These are phyloP conservation scores for Oryza glaberrima DNA, from an alignment of 176 grass and related monocot genomes.

Conservation along the genomic window DNA sequence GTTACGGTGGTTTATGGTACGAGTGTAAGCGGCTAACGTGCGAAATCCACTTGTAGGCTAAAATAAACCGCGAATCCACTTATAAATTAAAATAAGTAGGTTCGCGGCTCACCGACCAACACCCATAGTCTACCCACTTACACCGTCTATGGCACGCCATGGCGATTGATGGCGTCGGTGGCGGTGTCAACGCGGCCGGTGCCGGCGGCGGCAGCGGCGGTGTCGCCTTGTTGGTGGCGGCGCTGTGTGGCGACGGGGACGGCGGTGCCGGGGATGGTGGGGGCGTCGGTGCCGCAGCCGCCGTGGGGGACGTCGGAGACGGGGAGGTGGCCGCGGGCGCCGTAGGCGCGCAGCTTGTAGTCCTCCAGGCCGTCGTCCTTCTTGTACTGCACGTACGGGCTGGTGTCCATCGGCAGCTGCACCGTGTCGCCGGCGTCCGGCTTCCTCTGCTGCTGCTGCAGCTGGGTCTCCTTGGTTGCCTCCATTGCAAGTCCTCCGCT, in stretches of 20 bases:
- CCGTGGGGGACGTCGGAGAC: conserved; percentile 52
- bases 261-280: conserved; percentile 59
- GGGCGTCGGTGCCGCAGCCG: conserved; percentile 57
- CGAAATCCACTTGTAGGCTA: too few species aligned
- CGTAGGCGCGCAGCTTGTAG: conserved; percentile 83
- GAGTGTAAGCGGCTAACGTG: too few species aligned
- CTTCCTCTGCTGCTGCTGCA: conserved; percentile 13
- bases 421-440: conserved; percentile 26
- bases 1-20: background rate
- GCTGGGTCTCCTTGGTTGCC: conserved; percentile 35
- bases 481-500: conserved; percentile 33
- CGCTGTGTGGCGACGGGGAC: background rate
- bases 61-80: too few species aligned
- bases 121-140: too few species aligned
- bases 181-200: too few species aligned
- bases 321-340: conserved; percentile 65
- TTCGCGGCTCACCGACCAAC: too few species aligned
- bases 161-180: conserved; percentile 49
- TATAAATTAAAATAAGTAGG: too few species aligned
- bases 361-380: conserved; percentile 59
- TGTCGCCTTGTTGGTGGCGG: too few species aligned
- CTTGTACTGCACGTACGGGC: conserved; percentile 74
- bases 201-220: too few species aligned
- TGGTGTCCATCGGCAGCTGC: conserved; percentile 67
- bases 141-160: conserved; percentile 42